Conservation (phyloP, 257 asterid species). For the Perilla frutescens region DNA sequence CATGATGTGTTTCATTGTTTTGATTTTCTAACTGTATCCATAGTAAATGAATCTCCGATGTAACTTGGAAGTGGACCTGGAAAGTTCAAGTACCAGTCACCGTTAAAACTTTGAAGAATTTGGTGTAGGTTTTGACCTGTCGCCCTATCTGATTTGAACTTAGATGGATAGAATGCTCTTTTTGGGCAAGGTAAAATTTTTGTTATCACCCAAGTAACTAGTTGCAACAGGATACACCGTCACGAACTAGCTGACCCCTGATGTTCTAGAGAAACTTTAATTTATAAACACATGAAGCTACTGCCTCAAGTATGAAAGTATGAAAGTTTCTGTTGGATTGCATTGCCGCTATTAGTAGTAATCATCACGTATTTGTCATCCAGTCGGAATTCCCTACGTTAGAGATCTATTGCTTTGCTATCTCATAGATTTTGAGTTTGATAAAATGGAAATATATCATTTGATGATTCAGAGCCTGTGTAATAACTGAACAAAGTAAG, state of each 20-base stretch:
- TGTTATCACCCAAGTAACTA: background rate
- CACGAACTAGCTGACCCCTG: background rate
- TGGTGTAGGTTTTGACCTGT: constrained; percentile 1
- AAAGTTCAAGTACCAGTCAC: background rate
- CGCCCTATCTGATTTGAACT: background rate
- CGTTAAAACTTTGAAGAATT: background rate
- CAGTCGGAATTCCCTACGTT: background rate
- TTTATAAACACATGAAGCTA: background rate
- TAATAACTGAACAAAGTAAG: constrained; percentile 6
- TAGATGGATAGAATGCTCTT: background rate
- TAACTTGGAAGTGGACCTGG: background rate
- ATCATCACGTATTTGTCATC: background rate
- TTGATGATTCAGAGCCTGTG: background rate
- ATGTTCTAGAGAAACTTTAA: background rate
- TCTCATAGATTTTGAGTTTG: constrained; percentile 9
- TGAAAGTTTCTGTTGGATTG: background rate
- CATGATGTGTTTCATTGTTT: background rate
- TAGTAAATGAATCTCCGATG: constrained; percentile 2
- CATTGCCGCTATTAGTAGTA: background rate
- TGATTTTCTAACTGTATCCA: background rate
- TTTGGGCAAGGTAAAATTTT: background rate
- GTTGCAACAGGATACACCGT: background rate
- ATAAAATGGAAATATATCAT: background rate
- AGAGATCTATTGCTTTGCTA: constrained; percentile 10
- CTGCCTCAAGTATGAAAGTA: background rate